Evolutionary conservation across 2,329 filamentous ascomycete species (phyloP), one percentile per base, ranked within the genome.

Genomic region (Rachicladosporium sp.): DNA sequence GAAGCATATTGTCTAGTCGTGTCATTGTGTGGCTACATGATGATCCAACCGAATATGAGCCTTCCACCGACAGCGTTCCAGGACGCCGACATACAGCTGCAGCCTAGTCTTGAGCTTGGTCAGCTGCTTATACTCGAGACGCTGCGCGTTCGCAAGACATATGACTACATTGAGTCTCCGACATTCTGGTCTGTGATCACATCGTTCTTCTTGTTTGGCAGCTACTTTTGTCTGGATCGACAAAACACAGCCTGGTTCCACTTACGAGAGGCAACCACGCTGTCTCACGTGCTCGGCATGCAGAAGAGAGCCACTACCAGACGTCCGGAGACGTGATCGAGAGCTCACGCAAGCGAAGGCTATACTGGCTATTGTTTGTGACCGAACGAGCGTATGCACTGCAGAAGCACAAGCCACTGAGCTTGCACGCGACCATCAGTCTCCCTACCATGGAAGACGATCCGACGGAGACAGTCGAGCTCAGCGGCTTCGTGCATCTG

Each of bases 301-400:
- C 71, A 78, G 68, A 78, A 38, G 74, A 78, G 50, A 60, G 66
- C 13, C 64, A 67, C 1, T 78, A 79, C 52, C 61, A 57, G 33
- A 63, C 61, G 4, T 51, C 66, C 1, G 21, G 39, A 10, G 63
- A 70, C 30, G 59, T 66, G 1, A 59, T 71, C 4, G 74, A 78
- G 49, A 62, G 58, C 13, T 66, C 75, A 12, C 70, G 71, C 39
- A 67, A 69, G 29, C 65, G 72, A 41, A 63, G 74, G 8, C 63
- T 77, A 6, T 79, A 76, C 52, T 80, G 76, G 76, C 63, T 77
- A 31, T 59, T 80, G 7, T 77, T 78, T 49, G 68, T 78, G 27
- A 74, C 73, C 0, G 76, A 80, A 57, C 67, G 78, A 46, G 74
- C 73, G 4, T 78, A 77, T 50, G 76, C 76, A 3, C 69, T 80